Conservation (phyloP, 179 eudicot genomes). For the Monotropa hypopitys region DNA sequence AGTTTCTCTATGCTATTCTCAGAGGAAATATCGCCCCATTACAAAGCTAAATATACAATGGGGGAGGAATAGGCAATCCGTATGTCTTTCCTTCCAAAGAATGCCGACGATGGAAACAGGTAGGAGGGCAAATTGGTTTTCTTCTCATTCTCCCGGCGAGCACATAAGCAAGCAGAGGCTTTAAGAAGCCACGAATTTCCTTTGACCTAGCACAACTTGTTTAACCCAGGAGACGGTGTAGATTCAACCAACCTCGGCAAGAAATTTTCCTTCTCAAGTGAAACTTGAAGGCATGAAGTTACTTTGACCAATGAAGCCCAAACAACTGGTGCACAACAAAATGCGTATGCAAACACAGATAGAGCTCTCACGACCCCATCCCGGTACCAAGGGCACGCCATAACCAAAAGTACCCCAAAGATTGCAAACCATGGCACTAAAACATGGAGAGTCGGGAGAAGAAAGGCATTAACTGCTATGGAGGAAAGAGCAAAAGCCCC, state of each 20-base stretch:
- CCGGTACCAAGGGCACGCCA: constrained; percentile 74
- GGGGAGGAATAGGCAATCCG: not conserved
- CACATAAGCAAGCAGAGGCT: not conserved
- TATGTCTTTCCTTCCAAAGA: not conserved
- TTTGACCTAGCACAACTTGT: constrained; percentile 29
- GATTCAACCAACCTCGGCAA: constrained; percentile 58
- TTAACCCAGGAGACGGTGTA: constrained; percentile 35
- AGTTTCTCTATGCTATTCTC: constrained; percentile 2
- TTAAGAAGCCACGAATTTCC: not conserved
- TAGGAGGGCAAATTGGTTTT: not conserved
- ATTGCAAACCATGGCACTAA: constrained; percentile 53
- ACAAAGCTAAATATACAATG: not conserved
- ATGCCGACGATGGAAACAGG: not conserved
- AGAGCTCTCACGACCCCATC: constrained; percentile 71
- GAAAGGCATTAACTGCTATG: constrained; percentile 45
- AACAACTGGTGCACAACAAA: constrained; percentile 52
- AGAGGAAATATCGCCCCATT: not conserved
- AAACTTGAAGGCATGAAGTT: constrained; percentile 36
- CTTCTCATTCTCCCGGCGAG: not conserved
- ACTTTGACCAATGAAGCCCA: constrained; percentile 39
- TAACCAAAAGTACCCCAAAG: constrained; percentile 51
- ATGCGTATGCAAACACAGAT: constrained; percentile 48
- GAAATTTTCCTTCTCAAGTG: constrained; percentile 61
- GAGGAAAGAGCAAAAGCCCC: constrained; percentile 52
- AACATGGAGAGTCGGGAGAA: constrained; percentile 49